Evolutionary conservation across 352 stramenopile genomes (phyloP), one percentile per base, ranked within the genome.

Genomic region (Globisporangium nodosum): DNA sequence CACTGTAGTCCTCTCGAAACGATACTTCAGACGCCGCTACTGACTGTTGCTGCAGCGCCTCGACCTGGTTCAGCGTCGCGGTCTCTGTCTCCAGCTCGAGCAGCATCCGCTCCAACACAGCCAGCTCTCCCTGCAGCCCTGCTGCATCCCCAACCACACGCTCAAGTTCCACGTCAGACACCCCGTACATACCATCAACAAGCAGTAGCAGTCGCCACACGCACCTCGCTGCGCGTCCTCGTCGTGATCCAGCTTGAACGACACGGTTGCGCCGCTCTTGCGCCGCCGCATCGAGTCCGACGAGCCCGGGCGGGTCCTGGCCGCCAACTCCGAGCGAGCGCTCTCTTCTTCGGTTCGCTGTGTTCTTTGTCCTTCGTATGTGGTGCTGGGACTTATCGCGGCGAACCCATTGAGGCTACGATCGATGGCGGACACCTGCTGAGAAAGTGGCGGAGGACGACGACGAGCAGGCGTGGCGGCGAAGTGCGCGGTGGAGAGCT

Each of bases 101-200:
- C 39, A 81, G 43, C 71, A 81, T 81, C 27, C 33, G 63, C 61
- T 81, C 71, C 30, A 81, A 60, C 61, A 71, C 54, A 5, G 67
- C 66, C 46, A 81, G 57, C 61, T 81, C 69, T 0, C 60, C 54
- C 42, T 76, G 69, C n/a, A 81, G 31, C 20, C 45, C 64, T 4
- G 55, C 69, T 61, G 24, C 8, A 24, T 39, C 2, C 9, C 13
- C 20, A 51, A n/a, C 16, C 1, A 5, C 31, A 18, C 24, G 13
- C 20, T 5, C 20, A 52, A 18, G 15, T 13, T n/a, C 3, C 42
- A 21, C 21, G 5, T 15, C 15, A 35, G 4, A 9, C 52, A 31
- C 15, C 27, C 13, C 4, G 8, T 8, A 12, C 37, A 5, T 11
- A 12, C 37, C 13, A 40, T 7, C 3, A 15, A 42, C 27, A 42